These are phyloP conservation scores for Diaporthe vaccinii DNA, from an alignment of 2,329 filamentous ascomycete genomes.

Conservation along the genomic window DNA sequence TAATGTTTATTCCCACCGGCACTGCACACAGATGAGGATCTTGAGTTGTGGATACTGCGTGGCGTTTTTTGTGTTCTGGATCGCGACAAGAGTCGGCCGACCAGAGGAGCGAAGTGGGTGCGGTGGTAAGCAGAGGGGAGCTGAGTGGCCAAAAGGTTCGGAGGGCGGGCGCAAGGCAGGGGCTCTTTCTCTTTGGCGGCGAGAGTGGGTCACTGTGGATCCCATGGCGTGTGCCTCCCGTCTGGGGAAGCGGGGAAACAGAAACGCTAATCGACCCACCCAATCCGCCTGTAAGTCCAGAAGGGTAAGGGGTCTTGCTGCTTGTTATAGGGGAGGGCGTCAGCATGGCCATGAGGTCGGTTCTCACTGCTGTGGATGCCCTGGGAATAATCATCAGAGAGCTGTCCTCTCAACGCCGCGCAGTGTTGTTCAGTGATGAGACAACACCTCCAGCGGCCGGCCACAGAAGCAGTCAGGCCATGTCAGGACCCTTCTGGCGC, in stretches of 20 bases:
- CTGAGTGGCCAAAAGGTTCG: neutral
- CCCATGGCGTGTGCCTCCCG: slow-evolving; percentile 29
- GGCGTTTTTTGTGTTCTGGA: slow-evolving; percentile 9
- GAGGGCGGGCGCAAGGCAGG: neutral
- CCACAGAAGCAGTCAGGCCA: slow-evolving; percentile 24
- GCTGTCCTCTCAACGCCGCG: neutral
- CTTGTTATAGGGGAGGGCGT: slow-evolving; percentile 8
- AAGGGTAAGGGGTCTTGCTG: slow-evolving; percentile 30
- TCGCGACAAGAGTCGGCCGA: neutral
- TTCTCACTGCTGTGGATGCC: neutral
- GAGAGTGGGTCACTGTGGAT: slow-evolving; percentile 10
- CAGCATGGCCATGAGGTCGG: neutral
- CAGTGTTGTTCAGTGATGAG: neutral
- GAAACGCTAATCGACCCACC: slow-evolving; percentile 32
- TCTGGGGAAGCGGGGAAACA: slow-evolving; percentile 41
- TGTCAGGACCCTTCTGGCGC: slow-evolving; percentile 22
- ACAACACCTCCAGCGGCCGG: neutral
- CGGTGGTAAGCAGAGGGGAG: slow-evolving; percentile 4
- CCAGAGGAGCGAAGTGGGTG: neutral
- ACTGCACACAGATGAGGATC: slow-evolving; percentile 26
- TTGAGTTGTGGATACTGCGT: slow-evolving; percentile 10
- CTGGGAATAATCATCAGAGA: neutral
- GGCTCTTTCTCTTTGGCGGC: neutral
- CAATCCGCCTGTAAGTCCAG: slow-evolving; percentile 18
- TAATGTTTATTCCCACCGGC: slow-evolving; percentile 25